phyloP scores from a whole-genome alignment of 305 asterid genomes.

The Caryopteris hybrid region DNA sequence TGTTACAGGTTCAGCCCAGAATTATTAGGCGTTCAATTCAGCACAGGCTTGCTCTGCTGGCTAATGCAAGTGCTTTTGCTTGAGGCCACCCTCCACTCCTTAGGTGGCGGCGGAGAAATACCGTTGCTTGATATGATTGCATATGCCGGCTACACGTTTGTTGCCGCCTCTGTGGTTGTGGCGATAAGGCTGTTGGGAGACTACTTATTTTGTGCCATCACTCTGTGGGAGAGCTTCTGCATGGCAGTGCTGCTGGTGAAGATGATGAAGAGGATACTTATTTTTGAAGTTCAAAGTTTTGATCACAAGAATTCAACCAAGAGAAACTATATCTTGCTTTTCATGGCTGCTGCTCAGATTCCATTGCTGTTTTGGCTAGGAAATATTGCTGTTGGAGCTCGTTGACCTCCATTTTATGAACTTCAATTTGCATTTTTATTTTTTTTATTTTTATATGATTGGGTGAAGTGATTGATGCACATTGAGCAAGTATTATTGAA shows the following conservation, averaged over 20 bases:
- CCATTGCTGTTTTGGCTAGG: conserved; percentile 54
- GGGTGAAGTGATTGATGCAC: too few species aligned
- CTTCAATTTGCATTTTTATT: too few species aligned
- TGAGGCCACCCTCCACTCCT: conserved; percentile 35
- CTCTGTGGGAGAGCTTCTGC: conserved; percentile 45
- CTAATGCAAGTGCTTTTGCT: conserved; percentile 42
- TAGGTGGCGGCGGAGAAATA: conserved; percentile 41
- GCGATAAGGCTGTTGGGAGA: conserved; percentile 29
- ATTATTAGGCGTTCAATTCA: conserved; percentile 38
- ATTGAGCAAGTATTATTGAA: too few species aligned
- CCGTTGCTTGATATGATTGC: conserved; percentile 54
- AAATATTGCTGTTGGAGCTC: conserved; percentile 25
- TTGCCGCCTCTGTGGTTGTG: conserved; percentile 32
- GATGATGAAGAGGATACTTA: conserved; percentile 49
- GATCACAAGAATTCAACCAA: conserved; percentile 33
- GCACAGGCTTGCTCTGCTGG: conserved; percentile 48
- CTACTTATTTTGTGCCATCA: conserved; percentile 20
- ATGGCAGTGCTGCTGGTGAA: conserved; percentile 57
- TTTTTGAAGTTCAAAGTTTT: conserved; percentile 37
- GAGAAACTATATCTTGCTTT: conserved; percentile 44
- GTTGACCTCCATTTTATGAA: neutral
- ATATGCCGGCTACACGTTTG: conserved; percentile 48
- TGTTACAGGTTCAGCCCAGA: conserved; percentile 50
- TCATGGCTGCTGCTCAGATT: conserved; percentile 42
- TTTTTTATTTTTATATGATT: too few species aligned